phyloP scores from a whole-genome alignment of 2,329 filamentous ascomycete genomes.

The Amesomyces nigricolor region DNA sequence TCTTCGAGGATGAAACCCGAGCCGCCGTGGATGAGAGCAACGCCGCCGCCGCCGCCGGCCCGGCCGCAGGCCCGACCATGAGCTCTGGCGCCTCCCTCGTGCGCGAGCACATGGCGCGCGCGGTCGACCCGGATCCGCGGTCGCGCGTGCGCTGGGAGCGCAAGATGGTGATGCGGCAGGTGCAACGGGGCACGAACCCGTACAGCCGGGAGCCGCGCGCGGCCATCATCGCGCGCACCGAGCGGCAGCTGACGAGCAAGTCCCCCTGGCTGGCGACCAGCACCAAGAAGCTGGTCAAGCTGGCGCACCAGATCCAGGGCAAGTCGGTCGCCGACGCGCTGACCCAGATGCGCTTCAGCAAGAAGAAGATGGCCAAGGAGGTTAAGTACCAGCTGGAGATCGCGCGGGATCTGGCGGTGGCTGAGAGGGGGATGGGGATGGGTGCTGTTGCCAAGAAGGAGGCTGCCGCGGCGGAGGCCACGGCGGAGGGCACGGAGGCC shows the following conservation, averaged over 20 bases:
- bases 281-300: constrained; percentile 82
- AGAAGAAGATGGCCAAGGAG: constrained; percentile 85
- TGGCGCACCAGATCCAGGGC: constrained; percentile 83
- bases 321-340: constrained; percentile 94
- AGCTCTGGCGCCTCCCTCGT: constrained; percentile 32
- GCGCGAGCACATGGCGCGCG: constrained; percentile 52
- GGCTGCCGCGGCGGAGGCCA: constrained; percentile 29
- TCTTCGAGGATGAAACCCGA: constrained; percentile 42
- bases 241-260: constrained; percentile 51
- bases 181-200: constrained; percentile 62
- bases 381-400: constrained; percentile 73
- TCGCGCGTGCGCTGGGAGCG: constrained; percentile 71
- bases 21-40: background rate
- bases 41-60: background rate
- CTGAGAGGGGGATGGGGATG: constrained; percentile 78
- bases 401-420: constrained; percentile 75
- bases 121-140: constrained; percentile 69
- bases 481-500: constrained; percentile 33
- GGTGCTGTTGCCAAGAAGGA: constrained; percentile 27
- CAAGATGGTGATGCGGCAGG: constrained; percentile 73
- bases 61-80: background rate
- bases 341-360: constrained; percentile 88
- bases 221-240: constrained; percentile 61
- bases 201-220: constrained; percentile 47
- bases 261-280: constrained; percentile 75